Evolutionary conservation across 2,329 filamentous ascomycete genomes (phyloP).

Genomic region (Alternaria novae-zelandiae): DNA sequence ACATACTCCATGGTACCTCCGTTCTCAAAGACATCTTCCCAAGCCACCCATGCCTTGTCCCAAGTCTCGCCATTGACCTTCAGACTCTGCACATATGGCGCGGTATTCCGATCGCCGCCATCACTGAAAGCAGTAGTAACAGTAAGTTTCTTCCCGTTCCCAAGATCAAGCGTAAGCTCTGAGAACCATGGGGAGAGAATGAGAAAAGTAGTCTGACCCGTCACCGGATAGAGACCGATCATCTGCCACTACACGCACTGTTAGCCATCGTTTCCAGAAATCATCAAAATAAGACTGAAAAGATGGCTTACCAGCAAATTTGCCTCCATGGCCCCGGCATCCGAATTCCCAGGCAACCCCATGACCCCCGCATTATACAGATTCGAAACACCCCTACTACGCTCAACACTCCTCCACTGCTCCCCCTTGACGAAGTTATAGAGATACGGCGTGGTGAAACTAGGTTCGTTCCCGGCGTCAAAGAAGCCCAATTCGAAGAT

Average conservation of each 20-base stretch:
- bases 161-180: constrained; percentile 65
- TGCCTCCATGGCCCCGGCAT: constrained; percentile 75
- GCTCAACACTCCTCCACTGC: constrained; percentile 66
- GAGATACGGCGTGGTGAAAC: constrained; percentile 71
- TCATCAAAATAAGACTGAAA: neutral
- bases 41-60: constrained; percentile 69
- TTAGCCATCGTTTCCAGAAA: constrained; percentile 1
- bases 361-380: constrained; percentile 59
- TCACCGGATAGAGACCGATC: constrained; percentile 54
- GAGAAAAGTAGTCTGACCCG: constrained; percentile 71
- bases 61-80: constrained; percentile 69
- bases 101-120: constrained; percentile 56
- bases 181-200: constrained; percentile 56
- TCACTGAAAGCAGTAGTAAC: constrained; percentile 55
- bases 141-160: constrained; percentile 59
- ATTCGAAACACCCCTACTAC: constrained; percentile 65
- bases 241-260: constrained; percentile 35
- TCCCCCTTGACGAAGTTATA: constrained; percentile 67
- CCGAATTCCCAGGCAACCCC: constrained; percentile 73
- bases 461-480: constrained; percentile 71
- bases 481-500: constrained; percentile 66
- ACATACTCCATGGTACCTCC: constrained; percentile 68
- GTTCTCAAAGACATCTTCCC: constrained; percentile 69
- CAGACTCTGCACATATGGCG: constrained; percentile 69
- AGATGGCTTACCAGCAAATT: constrained; percentile 56